Base-by-base conservation (phyloP, 2,329 filamentous ascomycete species). In the Apiospora pterosperma region DNA sequence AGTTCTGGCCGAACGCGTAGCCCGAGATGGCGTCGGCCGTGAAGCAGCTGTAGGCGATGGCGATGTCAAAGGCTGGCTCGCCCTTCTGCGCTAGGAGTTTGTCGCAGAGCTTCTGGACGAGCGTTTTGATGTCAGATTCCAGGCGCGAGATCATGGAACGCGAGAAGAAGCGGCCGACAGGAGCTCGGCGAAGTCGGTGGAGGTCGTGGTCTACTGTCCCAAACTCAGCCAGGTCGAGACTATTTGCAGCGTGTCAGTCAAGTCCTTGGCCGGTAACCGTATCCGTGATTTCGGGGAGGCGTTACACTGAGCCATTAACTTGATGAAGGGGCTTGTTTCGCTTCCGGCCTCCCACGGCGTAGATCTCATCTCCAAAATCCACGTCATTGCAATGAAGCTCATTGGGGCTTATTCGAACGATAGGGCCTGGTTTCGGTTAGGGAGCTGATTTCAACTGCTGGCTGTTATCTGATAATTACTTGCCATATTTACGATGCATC, bases 401-500 rank as follows among this genome's bases (percentile, higher is more conserved):
- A 11, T 63, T 41, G 44, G 61, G 61, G 34, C 44, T 63, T 21
- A 63, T 63, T 14, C 61, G 61, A 21, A 63, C 61, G n/a, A 63
- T 38, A 16, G 61, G 61, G 14, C 61, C 61, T 63, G 28, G 2
- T 8, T 25, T 16, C 25, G 19, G 36, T 60, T 36, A 38, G 34
- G 25, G n/a, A 38, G 19, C 11, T 59, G 58, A 4, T 38, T 2
- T 38, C 12, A 5, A 16, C n/a, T 19, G 21, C n/a, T 21, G 5
- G 6, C 19, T 41, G 38, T 60, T 25, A 2, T 5, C 23, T 36
- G 34, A 39, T 36, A n/a, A 19, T 25, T 5, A 21, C 59, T 61
- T 67, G 75, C 78, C 78, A 66, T 80, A 79, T 10, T 67, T 64
- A n/a, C 75, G 70, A 59, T 80, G 78, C 75, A 80, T 78, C 11